Percentiles rank a stretch among this genome's conserved stretches.
Evolutionary conservation across 768 basidiomycete species (phyloP).

Genomic region (Grammothele lineata): DNA sequence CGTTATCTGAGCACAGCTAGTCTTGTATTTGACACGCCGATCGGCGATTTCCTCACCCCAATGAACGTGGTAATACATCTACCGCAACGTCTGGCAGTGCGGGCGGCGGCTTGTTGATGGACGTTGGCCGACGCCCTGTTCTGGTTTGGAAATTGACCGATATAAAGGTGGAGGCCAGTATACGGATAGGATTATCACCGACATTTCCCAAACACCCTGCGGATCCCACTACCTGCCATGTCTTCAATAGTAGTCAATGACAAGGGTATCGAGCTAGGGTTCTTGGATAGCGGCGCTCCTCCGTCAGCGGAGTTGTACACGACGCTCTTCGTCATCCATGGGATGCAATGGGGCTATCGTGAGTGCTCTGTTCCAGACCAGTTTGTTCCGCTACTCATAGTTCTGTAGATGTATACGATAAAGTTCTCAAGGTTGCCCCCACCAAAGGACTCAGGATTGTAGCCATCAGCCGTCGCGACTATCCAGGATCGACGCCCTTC

Average conservation of each 20-base stretch:
- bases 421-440: background rate
- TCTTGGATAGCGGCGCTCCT: background rate
- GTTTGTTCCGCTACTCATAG: background rate
- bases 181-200: too few relatives aligned
- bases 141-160: too few relatives aligned
- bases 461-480: constrained; percentile 20
- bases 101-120: too few relatives aligned
- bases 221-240: background rate
- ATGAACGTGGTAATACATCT: too few relatives aligned
- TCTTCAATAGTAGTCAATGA: background rate
- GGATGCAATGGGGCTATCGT: background rate
- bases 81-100: too few relatives aligned
- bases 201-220: too few relatives aligned
- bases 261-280: background rate
- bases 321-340: background rate
- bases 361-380: background rate
- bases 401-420: background rate
- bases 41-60: too few relatives aligned
- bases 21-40: too few relatives aligned
- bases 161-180: too few relatives aligned
- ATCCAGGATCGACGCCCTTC: constrained; percentile 22
- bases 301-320: background rate
- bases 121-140: too few relatives aligned
- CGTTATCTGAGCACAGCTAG: too few relatives aligned
- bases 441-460: constrained; percentile 19